Evolutionary conservation across 192 early-diverging fungal genomes (phyloP).

Genomic region (Coemansia umbellata): DNA sequence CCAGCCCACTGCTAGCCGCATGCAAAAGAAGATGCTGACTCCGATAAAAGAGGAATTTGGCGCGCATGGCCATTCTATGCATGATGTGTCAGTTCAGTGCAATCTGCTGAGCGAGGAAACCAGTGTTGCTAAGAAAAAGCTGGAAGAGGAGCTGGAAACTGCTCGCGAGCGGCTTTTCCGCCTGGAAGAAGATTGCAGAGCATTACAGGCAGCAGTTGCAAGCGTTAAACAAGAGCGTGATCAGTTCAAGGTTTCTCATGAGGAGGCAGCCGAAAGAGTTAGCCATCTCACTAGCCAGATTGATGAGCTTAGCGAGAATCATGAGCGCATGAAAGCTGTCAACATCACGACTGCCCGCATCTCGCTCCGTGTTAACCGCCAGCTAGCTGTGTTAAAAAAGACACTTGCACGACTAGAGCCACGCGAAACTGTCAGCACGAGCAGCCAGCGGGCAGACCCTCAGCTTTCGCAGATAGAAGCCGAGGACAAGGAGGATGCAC

Average conservation of each 20-base stretch:
- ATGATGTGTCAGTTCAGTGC: conserved; percentile 22
- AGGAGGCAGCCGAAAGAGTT: conserved; percentile 34
- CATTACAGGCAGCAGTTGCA: conserved; percentile 21
- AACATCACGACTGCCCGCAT: conserved; percentile 30
- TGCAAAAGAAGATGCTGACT: conserved; percentile 23
- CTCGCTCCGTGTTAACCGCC: conserved; percentile 27
- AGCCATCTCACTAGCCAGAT: conserved; percentile 31
- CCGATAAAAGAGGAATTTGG: conserved; percentile 38
- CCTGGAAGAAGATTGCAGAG: conserved; percentile 22
- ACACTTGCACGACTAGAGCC: conserved; percentile 20
- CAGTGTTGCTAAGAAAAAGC: background rate
- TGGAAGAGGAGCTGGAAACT: conserved; percentile 3
- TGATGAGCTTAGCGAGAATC: conserved; percentile 37
- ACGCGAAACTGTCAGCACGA: conserved; percentile 2
- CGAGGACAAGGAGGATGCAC: conserved; percentile 25
- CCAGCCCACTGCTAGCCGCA: background rate
- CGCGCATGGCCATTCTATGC: background rate
- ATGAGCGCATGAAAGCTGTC: conserved; percentile 40
- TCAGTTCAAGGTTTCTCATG: conserved; percentile 39
- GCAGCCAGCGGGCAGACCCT: background rate
- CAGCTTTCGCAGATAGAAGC: conserved; percentile 4
- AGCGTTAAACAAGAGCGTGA: conserved; percentile 41
- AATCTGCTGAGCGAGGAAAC: conserved; percentile 2
- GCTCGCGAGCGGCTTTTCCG: background rate
- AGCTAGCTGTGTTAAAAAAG: conserved; percentile 27